Conservation (phyloP, 2,329 filamentous ascomycete species). For the Monilinia fructicola region DNA sequence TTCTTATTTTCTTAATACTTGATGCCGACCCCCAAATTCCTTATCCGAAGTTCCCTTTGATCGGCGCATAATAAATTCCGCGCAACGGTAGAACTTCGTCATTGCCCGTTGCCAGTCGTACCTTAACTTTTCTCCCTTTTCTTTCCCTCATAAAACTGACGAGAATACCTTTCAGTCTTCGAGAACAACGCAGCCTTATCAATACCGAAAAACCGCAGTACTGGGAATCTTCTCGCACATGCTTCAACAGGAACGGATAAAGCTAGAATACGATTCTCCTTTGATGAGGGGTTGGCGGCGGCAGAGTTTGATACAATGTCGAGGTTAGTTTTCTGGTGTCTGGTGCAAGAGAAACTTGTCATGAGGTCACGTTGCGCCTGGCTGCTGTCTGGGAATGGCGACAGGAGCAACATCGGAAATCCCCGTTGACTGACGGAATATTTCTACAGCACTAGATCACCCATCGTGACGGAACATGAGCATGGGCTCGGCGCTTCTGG, state of each 20-base stretch:
- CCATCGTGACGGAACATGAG: slow-evolving; percentile 81
- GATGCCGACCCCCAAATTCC: background rate
- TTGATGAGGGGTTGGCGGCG: slow-evolving; percentile 62
- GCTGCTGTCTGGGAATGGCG: background rate
- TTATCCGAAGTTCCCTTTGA: slow-evolving; percentile 19
- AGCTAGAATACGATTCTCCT: slow-evolving; percentile 64
- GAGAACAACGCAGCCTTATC: slow-evolving; percentile 33
- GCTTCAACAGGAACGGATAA: slow-evolving; percentile 51
- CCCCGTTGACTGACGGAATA: slow-evolving; percentile 32
- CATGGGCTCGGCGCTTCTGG: slow-evolving; percentile 83
- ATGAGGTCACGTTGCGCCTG: slow-evolving; percentile 10
- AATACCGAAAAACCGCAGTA: slow-evolving; percentile 65
- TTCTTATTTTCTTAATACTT: background rate
- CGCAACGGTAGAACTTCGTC: slow-evolving; percentile 7
- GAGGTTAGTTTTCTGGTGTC: slow-evolving; percentile 57
- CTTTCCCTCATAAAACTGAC: slow-evolving; percentile 25
- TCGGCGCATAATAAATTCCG: slow-evolving; percentile 24
- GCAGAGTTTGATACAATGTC: slow-evolving; percentile 68
- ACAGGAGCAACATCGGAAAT: background rate
- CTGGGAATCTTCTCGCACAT: slow-evolving; percentile 55
- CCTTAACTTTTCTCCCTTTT: slow-evolving; percentile 10
- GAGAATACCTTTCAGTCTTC: slow-evolving; percentile 29
- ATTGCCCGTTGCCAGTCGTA: background rate
- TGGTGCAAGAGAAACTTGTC: slow-evolving; percentile 2
- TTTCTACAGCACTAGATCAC: slow-evolving; percentile 57